A percentile compares a stretch with the other conserved stretches of the same genome.
phyloP scores from a whole-genome alignment of 2,329 filamentous ascomycete genomes.

The Metarhizium robertsii region DNA sequence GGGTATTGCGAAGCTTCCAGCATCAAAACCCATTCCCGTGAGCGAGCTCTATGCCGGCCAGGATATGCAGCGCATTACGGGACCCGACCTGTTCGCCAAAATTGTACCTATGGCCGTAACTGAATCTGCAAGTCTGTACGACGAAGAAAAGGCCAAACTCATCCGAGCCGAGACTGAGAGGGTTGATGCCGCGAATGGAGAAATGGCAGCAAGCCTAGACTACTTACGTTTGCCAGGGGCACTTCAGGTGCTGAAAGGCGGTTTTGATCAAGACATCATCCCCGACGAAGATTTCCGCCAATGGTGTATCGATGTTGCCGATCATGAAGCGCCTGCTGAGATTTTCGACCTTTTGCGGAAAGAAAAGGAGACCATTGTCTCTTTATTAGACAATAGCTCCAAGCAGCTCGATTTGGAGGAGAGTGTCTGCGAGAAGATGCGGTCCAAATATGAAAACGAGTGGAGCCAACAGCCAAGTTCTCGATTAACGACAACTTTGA shows the following conservation, averaged over 20 bases:
- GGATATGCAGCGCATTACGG: slow-evolving; percentile 94
- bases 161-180: slow-evolving; percentile 88
- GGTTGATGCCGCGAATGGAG: slow-evolving; percentile 84
- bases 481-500: slow-evolving; percentile 75
- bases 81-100: slow-evolving; percentile 92
- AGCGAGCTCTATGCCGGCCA: slow-evolving; percentile 95
- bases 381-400: slow-evolving; percentile 65
- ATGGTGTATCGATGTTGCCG: slow-evolving; percentile 90
- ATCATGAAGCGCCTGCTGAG: slow-evolving; percentile 67
- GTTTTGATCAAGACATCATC: slow-evolving; percentile 78
- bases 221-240: slow-evolving; percentile 86
- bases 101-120: slow-evolving; percentile 95
- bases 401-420: slow-evolving; percentile 96
- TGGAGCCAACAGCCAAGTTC: slow-evolving; percentile 98
- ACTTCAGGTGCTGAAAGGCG: slow-evolving; percentile 84
- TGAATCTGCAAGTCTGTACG: slow-evolving; percentile 92
- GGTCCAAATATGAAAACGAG: slow-evolving; percentile 88
- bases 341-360: slow-evolving; percentile 72
- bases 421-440: slow-evolving; percentile 98
- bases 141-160: slow-evolving; percentile 96
- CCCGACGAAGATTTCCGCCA: slow-evolving; percentile 86
- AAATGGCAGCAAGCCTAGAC: slow-evolving; percentile 92
- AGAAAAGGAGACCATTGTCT: slow-evolving; percentile 67
- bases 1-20: slow-evolving; percentile 80
- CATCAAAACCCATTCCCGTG: slow-evolving; percentile 93